These are phyloP conservation scores for Adansonia digitata DNA, from an alignment of 345 rosid species.

Conservation along the genomic window DNA sequence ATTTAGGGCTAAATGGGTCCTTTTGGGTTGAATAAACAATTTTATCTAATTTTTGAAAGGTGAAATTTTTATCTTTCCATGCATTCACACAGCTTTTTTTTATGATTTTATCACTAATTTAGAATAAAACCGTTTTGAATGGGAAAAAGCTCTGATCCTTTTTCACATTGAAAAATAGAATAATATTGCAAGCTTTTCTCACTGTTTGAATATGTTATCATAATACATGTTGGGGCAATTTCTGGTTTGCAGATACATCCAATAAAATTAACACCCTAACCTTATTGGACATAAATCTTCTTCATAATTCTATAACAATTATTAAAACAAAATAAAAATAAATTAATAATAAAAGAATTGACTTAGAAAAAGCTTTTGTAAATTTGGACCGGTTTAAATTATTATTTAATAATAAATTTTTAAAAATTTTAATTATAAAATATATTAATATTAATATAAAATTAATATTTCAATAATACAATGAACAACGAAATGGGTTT, in stretches of 20 bases:
- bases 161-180: slow-evolving; percentile 7
- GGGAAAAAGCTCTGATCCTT: neutral
- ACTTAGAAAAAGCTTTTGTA: neutral
- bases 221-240: neutral
- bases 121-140: neutral
- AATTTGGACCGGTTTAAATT: too few species aligned
- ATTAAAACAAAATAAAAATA: neutral
- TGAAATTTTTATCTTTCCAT: slow-evolving; percentile 5
- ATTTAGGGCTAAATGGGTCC: neutral
- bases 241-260: slow-evolving; percentile 4
- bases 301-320: neutral
- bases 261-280: neutral
- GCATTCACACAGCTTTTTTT: slow-evolving; percentile 6
- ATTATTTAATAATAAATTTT: too few species aligned
- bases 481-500: too few species aligned
- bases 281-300: slow-evolving; percentile 7
- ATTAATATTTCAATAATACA: too few species aligned
- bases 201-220: slow-evolving; percentile 1
- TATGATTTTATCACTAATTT: neutral
- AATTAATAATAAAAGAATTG: neutral
- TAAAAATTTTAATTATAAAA: too few species aligned
- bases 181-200: neutral
- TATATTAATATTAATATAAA: too few species aligned
- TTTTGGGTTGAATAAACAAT: slow-evolving; percentile 5
- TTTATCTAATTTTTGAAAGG: slow-evolving; percentile 7